A percentile compares a stretch with the other conserved stretches of the same genome.
Evolutionary conservation across 2,329 filamentous ascomycete genomes (phyloP).

Genomic region (Rugonectria rugulosa): DNA sequence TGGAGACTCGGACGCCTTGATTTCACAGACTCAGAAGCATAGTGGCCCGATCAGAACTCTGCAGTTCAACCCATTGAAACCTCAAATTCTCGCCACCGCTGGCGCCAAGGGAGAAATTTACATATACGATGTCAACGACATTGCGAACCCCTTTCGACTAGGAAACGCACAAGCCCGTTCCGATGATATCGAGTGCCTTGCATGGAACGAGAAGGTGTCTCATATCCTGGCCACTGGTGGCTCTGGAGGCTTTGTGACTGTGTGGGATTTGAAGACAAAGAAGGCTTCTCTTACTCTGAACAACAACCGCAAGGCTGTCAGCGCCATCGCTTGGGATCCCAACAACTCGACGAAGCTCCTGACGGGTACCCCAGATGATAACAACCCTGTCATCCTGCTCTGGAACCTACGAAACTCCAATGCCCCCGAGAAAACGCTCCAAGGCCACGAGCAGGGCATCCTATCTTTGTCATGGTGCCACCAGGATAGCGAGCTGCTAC

Average conservation of each 20-base stretch:
- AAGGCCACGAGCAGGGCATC: slow-evolving; percentile 93
- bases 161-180: slow-evolving; percentile 88
- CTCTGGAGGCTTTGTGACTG: slow-evolving; percentile 92
- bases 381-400: slow-evolving; percentile 83
- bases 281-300: slow-evolving; percentile 96
- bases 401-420: slow-evolving; percentile 98
- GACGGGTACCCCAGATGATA: slow-evolving; percentile 90
- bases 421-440: slow-evolving; percentile 85
- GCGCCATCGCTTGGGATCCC: slow-evolving; percentile 96
- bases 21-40: slow-evolving; percentile 89
- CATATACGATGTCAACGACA: slow-evolving; percentile 92
- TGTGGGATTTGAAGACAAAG: slow-evolving; percentile 98
- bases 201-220: slow-evolving; percentile 98
- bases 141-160: slow-evolving; percentile 85
- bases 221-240: slow-evolving; percentile 96
- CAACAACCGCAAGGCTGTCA: slow-evolving; percentile 93
- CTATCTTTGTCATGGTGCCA: slow-evolving; percentile 94
- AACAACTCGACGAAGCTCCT: slow-evolving; percentile 93
- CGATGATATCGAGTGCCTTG: slow-evolving; percentile 94
- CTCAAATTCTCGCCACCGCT: slow-evolving; percentile 90
- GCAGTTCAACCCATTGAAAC: slow-evolving; percentile 94
- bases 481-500: slow-evolving; percentile 85
- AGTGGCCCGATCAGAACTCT: slow-evolving; percentile 91
- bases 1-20: slow-evolving; percentile 73
- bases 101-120: slow-evolving; percentile 96